Conservation (phyloP, 2,329 filamentous ascomycete species). For the Paraphoma sp. region DNA sequence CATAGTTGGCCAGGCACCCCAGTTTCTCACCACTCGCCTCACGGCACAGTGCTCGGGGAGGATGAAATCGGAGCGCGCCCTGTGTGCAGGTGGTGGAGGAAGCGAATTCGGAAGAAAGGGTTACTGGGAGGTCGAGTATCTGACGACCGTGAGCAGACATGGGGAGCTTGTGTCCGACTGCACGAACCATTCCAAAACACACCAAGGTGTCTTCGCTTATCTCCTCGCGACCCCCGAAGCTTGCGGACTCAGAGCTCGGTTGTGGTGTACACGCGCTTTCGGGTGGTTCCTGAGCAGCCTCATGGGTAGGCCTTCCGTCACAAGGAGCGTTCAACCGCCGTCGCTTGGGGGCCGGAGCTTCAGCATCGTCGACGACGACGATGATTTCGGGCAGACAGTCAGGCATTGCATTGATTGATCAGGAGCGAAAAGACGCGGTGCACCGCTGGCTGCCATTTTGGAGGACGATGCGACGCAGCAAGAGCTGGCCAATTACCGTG, state of each 20-base stretch:
- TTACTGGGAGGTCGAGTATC: background rate
- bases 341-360: background rate
- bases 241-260: background rate
- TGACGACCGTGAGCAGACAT: background rate
- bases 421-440: too few species aligned
- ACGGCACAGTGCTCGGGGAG: background rate
- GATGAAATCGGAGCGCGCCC: background rate
- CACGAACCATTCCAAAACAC: constrained; percentile 9
- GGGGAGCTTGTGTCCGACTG: too few species aligned
- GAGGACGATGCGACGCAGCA: too few species aligned
- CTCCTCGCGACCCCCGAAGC: background rate
- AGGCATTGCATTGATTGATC: background rate
- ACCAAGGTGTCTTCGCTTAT: background rate
- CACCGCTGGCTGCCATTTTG: too few species aligned
- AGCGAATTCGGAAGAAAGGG: background rate
- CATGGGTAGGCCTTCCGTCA: too few species aligned
- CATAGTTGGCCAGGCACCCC: background rate
- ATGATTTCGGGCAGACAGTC: background rate
- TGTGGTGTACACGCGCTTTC: too few species aligned
- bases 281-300: too few species aligned
- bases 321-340: background rate
- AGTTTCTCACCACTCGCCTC: background rate
- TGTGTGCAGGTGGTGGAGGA: background rate
- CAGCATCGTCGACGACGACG: background rate
- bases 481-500: background rate